Conservation (phyloP, 1,284 basidiomycete species). For the Phylloporus sp. region DNA sequence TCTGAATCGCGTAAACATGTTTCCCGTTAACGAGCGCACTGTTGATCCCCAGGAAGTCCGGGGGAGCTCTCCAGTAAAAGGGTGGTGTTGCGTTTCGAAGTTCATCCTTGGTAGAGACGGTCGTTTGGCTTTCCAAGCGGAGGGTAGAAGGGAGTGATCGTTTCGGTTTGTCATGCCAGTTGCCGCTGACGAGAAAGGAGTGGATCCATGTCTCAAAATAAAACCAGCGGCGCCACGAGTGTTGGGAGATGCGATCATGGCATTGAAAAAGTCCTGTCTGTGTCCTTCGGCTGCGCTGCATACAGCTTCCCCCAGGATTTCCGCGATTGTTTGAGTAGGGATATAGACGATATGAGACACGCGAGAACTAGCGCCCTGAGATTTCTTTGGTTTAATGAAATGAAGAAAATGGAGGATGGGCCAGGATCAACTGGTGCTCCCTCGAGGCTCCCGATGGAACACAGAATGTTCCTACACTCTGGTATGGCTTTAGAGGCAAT, state of each 20-base stretch:
- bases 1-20: not conserved
- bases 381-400: conserved; percentile 1
- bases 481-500: not conserved
- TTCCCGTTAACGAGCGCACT: not conserved
- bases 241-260: not conserved
- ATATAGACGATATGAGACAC: not conserved
- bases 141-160: not conserved
- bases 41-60: not conserved
- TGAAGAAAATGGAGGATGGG: not conserved
- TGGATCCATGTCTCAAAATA: conserved; percentile 3
- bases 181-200: not conserved
- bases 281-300: not conserved
- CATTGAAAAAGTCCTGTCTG: conserved; percentile 1
- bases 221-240: conserved; percentile 1
- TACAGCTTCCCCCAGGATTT: not conserved
- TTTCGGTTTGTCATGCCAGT: not conserved
- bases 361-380: not conserved
- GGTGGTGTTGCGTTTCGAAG: not conserved
- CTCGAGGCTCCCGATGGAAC: not conserved
- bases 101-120: not conserved
- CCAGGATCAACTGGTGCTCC: not conserved
- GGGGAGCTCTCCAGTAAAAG: conserved; percentile 2
- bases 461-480: not conserved
- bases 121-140: not conserved
- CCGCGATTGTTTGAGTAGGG: not conserved